Conservation (phyloP, 768 basidiomycete genomes). For the Tulasnella sp. region DNA sequence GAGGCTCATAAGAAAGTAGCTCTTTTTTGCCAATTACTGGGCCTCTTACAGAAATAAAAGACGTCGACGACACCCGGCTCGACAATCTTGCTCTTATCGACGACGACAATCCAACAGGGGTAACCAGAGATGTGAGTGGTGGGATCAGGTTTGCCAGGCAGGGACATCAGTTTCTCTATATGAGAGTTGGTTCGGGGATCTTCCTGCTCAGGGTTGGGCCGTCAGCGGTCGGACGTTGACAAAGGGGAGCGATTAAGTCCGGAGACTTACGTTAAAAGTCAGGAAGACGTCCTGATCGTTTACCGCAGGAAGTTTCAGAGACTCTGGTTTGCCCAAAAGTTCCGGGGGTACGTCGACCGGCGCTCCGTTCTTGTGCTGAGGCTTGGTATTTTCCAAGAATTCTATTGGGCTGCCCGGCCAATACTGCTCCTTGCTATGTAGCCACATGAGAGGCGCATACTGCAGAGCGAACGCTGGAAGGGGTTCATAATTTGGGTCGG, state of each 20-base stretch:
- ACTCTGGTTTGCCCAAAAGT: slow-evolving; percentile 4
- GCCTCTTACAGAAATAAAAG: slow-evolving; percentile 28
- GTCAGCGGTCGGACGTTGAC: not conserved
- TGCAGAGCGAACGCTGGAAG: slow-evolving; percentile 19
- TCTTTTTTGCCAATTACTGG: not conserved
- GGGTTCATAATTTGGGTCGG: not conserved
- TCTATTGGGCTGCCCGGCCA: slow-evolving; percentile 22
- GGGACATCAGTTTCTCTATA: slow-evolving; percentile 16
- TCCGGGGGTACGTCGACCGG: slow-evolving; percentile 16
- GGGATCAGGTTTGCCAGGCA: slow-evolving; percentile 21
- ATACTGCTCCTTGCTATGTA: slow-evolving; percentile 19
- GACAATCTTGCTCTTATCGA: slow-evolving; percentile 14
- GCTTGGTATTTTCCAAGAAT: slow-evolving; percentile 9
- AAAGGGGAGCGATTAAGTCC: too few relatives aligned
- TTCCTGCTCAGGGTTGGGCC: not conserved
- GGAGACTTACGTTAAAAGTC: slow-evolving; percentile 10
- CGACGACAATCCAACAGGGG: slow-evolving; percentile 19
- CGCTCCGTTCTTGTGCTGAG: not conserved
- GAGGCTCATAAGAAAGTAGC: not conserved
- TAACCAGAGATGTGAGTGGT: not conserved
- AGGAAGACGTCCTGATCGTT: slow-evolving; percentile 20
- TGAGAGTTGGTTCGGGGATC: slow-evolving; percentile 17
- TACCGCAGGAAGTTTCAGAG: slow-evolving; percentile 17
- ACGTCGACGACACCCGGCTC: slow-evolving; percentile 21
- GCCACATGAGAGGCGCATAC: slow-evolving; percentile 26